Evolutionary conservation across 768 basidiomycete genomes (phyloP), one percentile per base, ranked within the genome.

Genomic region (Russula emetica): DNA sequence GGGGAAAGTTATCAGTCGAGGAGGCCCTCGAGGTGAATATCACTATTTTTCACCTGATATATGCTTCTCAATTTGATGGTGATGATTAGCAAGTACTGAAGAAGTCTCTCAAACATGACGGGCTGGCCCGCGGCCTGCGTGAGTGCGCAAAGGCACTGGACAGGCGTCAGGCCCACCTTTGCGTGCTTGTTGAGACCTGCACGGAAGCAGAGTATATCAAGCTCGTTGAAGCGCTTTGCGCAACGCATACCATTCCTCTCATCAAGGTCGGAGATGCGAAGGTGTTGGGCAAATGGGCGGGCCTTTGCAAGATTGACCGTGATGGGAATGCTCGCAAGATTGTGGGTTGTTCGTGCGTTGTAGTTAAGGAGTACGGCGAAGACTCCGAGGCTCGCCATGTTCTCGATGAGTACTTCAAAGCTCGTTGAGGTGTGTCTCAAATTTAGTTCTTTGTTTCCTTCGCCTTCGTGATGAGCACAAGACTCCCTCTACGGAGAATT

Each of bases 121-220:
- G 96, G 74, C 94, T 99, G 66, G 93, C 96, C 65, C 92, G 96
- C 69, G 96, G 96, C 78, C 89, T 99, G 69, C 92, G 95, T 69
- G 96, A 99, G 82, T 89, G 86, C 74, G 90, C 96, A 74, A 99
- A 99, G 83, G 92, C 96, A 66, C 84, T 99, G 70, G 96, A 99
- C 85, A 97, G 94, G 82, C 89, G 94, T 72, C 92, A 95, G 83
- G 96, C 95, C 61, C 96, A 98, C 78, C 83, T 98, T 54, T 98
- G 96, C 79, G 95, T 99, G 66, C 88, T 99, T 72, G 95, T 98
- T 75, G 96, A 99, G 86, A 94, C 94, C 62, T 97, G 94, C 83
- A 94, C 91, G 58, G 96, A 98, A 80, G 92, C 95, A 70, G 96
- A 98, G 79, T 98, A 99, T 84, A 92, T 97, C 86, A 98, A 98